These are phyloP conservation scores for Sextonia rubra DNA, from an alignment of 164 flowering plant genomes.

Conservation along the genomic window DNA sequence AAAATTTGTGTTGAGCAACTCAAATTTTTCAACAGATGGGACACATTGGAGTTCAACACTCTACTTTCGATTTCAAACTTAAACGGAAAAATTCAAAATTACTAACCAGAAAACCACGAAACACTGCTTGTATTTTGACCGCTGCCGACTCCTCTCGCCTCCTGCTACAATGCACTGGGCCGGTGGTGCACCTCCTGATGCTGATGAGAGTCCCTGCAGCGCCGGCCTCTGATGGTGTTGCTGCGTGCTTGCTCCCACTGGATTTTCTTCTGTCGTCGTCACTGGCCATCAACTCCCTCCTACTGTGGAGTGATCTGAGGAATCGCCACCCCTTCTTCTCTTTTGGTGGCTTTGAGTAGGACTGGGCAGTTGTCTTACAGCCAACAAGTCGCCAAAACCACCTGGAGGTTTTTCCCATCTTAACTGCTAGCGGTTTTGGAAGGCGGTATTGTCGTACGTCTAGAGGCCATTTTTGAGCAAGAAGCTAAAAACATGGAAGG, in stretches of 20 bases:
- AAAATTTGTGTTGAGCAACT: too few species aligned
- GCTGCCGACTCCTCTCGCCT: constrained; percentile 41
- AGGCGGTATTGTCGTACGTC: background rate
- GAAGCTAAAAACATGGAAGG: background rate
- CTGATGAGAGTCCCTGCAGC: constrained; percentile 77
- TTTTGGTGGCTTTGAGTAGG: constrained; percentile 14
- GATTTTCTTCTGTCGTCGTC: background rate
- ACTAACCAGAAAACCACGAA: constrained; percentile 78
- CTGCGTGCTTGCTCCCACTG: constrained; percentile 3
- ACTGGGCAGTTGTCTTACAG: constrained; percentile 19
- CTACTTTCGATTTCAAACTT: too few species aligned
- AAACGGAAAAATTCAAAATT: too few species aligned
- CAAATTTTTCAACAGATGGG: too few species aligned
- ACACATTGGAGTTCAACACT: too few species aligned
- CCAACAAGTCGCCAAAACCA: constrained; percentile 57
- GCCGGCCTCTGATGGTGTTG: constrained; percentile 81
- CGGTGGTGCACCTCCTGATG: constrained; percentile 23
- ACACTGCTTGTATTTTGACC: constrained; percentile 64
- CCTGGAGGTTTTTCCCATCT: constrained; percentile 44
- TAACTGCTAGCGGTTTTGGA: background rate
- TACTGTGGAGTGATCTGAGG: constrained; percentile 44
- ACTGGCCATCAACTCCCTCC: constrained; percentile 48
- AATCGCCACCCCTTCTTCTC: constrained; percentile 38
- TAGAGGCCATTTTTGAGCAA: too few species aligned
- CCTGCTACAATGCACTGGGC: constrained; percentile 14